Percentiles rank a stretch among this genome's conserved stretches.
Evolutionary conservation across 1,284 basidiomycete species (phyloP).

Genomic region (Malassezia caprae): DNA sequence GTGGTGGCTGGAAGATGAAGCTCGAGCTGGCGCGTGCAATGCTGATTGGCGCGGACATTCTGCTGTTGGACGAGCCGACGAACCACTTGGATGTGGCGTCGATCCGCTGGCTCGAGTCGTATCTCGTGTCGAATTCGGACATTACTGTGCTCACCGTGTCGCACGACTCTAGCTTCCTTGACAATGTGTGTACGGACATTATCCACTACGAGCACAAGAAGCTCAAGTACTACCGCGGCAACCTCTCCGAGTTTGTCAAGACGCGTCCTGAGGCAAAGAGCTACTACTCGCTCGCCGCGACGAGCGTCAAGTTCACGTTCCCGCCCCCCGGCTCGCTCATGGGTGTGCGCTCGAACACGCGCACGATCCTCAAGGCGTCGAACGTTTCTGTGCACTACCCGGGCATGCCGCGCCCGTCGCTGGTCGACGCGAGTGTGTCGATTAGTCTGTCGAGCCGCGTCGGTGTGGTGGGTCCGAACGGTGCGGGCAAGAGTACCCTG

Average conservation of each 20-base stretch:
- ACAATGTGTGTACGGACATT: slow-evolving; percentile 93
- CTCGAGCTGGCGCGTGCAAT: slow-evolving; percentile 59
- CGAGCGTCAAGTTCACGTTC: slow-evolving; percentile 91
- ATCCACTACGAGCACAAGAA: slow-evolving; percentile 97
- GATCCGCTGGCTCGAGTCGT: slow-evolving; percentile 86
- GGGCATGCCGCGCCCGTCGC: slow-evolving; percentile 68
- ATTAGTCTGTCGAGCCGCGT: slow-evolving; percentile 63
- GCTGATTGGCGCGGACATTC: slow-evolving; percentile 61
- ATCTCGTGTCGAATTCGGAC: slow-evolving; percentile 51
- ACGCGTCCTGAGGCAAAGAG: slow-evolving; percentile 88
- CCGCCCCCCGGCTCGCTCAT: slow-evolving; percentile 90
- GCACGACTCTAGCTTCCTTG: slow-evolving; percentile 95
- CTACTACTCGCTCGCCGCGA: slow-evolving; percentile 92
- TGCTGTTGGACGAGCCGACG: slow-evolving; percentile 83
- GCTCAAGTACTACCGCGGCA: slow-evolving; percentile 89
- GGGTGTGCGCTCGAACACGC: slow-evolving; percentile 92
- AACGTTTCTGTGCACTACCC: slow-evolving; percentile 93
- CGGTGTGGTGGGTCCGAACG: slow-evolving; percentile 49
- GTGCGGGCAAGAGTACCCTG: slow-evolving; percentile 61
- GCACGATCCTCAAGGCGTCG: slow-evolving; percentile 86
- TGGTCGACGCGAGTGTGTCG: slow-evolving; percentile 80
- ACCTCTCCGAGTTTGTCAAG: slow-evolving; percentile 81
- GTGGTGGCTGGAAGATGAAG: slow-evolving; percentile 99
- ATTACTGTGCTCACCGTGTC: slow-evolving; percentile 84
- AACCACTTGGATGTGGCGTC: slow-evolving; percentile 67